These are phyloP conservation scores for Bipolaris oryzae DNA, from an alignment of 2,329 filamentous ascomycete genomes.

Conservation along the genomic window DNA sequence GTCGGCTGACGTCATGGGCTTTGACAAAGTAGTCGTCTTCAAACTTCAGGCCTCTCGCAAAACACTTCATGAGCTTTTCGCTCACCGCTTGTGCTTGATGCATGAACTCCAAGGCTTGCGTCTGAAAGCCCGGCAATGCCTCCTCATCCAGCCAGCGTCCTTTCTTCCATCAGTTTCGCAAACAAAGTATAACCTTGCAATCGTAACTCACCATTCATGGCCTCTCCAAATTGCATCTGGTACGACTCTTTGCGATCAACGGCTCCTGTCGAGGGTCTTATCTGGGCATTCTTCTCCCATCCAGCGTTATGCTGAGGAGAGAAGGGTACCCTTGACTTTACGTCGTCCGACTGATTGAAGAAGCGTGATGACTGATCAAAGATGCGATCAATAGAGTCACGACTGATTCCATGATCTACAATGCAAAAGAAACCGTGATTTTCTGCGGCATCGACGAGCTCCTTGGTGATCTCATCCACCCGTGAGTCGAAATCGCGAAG, in stretches of 20 bases:
- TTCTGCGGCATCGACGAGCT: conserved; percentile 62
- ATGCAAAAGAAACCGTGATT: conserved; percentile 67
- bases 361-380: conserved; percentile 60
- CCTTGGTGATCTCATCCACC: conserved; percentile 59
- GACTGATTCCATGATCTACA: conserved; percentile 61
- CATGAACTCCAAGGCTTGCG: conserved; percentile 60
- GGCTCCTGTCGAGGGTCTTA: conserved; percentile 57
- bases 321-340: conserved; percentile 61
- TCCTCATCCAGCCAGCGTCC: conserved; percentile 58
- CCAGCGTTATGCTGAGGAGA: conserved; percentile 59
- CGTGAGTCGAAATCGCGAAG: conserved; percentile 60
- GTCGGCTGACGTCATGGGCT: conserved; percentile 58
- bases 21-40: conserved; percentile 62
- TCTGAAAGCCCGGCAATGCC: conserved; percentile 57
- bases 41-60: conserved; percentile 64
- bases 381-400: conserved; percentile 57
- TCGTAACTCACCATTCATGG: conserved; percentile 52
- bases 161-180: conserved; percentile 8
- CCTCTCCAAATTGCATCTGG: conserved; percentile 66
- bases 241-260: conserved; percentile 67
- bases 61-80: conserved; percentile 63
- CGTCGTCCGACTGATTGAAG: conserved; percentile 53
- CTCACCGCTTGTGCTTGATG: conserved; percentile 58
- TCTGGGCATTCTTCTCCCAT: conserved; percentile 60
- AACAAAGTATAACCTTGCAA: not conserved